Conservation (phyloP, 2,329 filamentous ascomycete genomes). For the Epichloe hybrida region DNA sequence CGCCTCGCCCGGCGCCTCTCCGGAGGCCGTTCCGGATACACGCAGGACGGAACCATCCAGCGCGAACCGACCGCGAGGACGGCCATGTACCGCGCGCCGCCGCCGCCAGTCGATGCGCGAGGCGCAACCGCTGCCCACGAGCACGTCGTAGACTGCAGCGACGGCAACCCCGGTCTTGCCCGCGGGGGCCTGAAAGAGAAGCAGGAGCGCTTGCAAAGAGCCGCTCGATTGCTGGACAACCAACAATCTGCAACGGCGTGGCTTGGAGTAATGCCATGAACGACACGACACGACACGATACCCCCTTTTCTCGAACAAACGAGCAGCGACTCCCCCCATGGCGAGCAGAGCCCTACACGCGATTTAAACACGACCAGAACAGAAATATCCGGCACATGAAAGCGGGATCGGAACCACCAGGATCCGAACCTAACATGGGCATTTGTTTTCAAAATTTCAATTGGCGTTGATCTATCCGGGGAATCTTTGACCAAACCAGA, state of each 20-base stretch:
- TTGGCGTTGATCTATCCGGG: background rate
- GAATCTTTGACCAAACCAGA: no score
- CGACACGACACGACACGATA: background rate
- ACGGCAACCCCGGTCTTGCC: slow-evolving; percentile 6
- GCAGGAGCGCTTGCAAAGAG: slow-evolving; percentile 26
- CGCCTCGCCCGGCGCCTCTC: slow-evolving; percentile 12
- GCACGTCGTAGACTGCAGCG: slow-evolving; percentile 14
- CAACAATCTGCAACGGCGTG: slow-evolving; percentile 3
- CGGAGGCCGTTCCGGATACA: slow-evolving; percentile 4
- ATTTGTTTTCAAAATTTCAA: no score
- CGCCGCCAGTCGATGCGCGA: slow-evolving; percentile 3
- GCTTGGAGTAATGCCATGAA: background rate
- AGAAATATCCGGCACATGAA: no score
- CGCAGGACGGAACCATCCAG: slow-evolving; percentile 4
- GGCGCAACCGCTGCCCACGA: slow-evolving; percentile 9
- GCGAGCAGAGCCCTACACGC: no score
- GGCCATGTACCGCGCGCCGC: slow-evolving; percentile 22
- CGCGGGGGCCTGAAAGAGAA: slow-evolving; percentile 19
- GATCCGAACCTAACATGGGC: no score
- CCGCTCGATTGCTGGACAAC: slow-evolving; percentile 23
- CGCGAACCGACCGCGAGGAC: slow-evolving; percentile 15
- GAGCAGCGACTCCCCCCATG: background rate
- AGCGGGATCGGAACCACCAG: no score
- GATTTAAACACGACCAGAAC: no score
- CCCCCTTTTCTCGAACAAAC: background rate